Conservation (phyloP, 305 asterid species). For the Fraxinus xanthoxyloides region DNA sequence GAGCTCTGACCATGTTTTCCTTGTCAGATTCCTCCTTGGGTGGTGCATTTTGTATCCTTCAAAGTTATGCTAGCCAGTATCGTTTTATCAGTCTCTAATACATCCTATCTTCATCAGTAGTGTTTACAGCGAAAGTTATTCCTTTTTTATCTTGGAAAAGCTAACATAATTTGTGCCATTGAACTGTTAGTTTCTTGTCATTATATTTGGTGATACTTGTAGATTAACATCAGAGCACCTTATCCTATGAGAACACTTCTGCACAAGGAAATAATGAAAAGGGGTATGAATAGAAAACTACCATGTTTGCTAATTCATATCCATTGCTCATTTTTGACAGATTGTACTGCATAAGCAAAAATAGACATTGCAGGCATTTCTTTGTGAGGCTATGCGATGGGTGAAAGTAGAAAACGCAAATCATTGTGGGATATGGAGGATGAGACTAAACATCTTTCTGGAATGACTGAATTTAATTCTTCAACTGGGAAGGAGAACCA, state of each 20-base stretch:
- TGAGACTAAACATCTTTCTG: conserved; percentile 34
- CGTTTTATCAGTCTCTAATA: not conserved
- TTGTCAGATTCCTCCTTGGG: not conserved
- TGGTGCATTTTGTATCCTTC: not conserved
- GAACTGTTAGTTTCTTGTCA: not conserved
- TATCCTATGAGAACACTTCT: not conserved
- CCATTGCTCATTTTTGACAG: conserved; percentile 33
- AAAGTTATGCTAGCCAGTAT: not conserved
- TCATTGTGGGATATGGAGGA: conserved; percentile 69
- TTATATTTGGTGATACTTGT: not conserved
- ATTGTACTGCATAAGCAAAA: conserved; percentile 37
- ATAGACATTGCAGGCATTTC: conserved; percentile 20
- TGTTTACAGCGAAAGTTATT: not conserved
- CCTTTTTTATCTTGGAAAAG: not conserved
- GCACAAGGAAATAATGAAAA: not conserved
- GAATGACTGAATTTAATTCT: conserved; percentile 27
- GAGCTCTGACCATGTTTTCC: not conserved
- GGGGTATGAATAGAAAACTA: not conserved
- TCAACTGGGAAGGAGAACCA: conserved; percentile 35
- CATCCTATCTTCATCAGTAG: not conserved
- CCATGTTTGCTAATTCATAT: not conserved
- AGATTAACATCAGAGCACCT: not conserved
- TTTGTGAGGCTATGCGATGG: conserved; percentile 49
- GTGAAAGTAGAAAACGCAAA: conserved; percentile 67
- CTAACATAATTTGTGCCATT: not conserved